Conservation (phyloP, 2,329 filamentous ascomycete species). For the Arthrobotrys pseudoclavata region DNA sequence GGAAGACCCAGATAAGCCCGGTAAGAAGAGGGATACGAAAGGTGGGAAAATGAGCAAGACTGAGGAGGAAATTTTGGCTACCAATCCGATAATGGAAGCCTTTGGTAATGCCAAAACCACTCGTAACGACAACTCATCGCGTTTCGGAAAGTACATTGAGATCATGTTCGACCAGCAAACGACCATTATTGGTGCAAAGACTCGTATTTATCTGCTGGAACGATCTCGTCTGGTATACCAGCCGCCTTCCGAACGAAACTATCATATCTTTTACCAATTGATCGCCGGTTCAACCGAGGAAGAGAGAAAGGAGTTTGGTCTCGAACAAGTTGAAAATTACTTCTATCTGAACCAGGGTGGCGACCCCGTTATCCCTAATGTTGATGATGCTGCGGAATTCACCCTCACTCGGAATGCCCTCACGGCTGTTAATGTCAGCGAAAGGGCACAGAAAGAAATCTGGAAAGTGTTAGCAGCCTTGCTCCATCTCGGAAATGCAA, state of each 20-base stretch:
- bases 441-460: constrained; percentile 82
- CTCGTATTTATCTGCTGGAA: constrained; percentile 94
- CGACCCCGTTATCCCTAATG: constrained; percentile 88
- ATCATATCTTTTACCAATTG: constrained; percentile 99
- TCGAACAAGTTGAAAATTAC: constrained; percentile 88
- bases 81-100: constrained; percentile 99
- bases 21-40: constrained; percentile 75
- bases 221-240: constrained; percentile 97
- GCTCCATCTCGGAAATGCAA: constrained; percentile 94
- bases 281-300: constrained; percentile 89
- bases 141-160: constrained; percentile 99
- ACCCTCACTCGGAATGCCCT: constrained; percentile 87
- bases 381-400: constrained; percentile 96
- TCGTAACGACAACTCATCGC: constrained; percentile 97
- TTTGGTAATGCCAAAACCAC: constrained; percentile 99
- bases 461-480: constrained; percentile 92
- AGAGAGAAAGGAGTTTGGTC: constrained; percentile 82
- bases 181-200: constrained; percentile 97
- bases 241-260: constrained; percentile 96
- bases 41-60: constrained; percentile 94
- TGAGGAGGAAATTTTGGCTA: constrained; percentile 97
- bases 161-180: constrained; percentile 98
- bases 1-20: constrained; percentile 90
- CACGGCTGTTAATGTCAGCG: constrained; percentile 85
- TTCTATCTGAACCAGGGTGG: constrained; percentile 97